Evolutionary conservation across 805 yeast genomes (phyloP), one percentile per base, ranked within the genome.

Genomic region (Hanseniaspora osmophila): DNA sequence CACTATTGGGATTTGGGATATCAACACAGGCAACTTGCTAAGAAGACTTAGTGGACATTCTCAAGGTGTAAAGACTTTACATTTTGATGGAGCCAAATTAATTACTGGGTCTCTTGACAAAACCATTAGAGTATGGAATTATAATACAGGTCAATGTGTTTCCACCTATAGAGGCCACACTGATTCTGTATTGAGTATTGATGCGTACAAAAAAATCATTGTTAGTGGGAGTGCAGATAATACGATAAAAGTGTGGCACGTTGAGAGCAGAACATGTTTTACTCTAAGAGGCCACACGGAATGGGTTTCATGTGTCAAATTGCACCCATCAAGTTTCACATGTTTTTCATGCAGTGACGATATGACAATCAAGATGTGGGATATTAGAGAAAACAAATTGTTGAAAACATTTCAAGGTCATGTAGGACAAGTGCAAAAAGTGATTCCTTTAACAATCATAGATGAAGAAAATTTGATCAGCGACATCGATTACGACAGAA

Each of bases 181-280:
- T 43, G 92, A 83, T 56, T 78, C 85, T 43, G 95, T 92, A 3
- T 69, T 83, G 38, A 76, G 84, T 51, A 86, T 92, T 44, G 96
- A 90, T 61, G 84, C 86, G 52, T 70, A 70, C 51, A 77, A 75
- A 51, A 85, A 84, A 55, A 70, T 85, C 30, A 87, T 92, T 56
- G 96, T 87, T 1, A 80, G 92, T 10, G 98, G 97, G 0, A 80
- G 94, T 33, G 95, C 95, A 0, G 98, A 92, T 64, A 74, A 76
- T 50, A 86, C 95, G 0, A 82, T 92, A 45, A 86, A 87, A 61
- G 88, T 92, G 12, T 92, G 98, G 98, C 94, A 92, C 60, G 95
- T 92, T 41, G 95, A 84, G 59, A 77, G 87, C 6, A 72, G 95
- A 64, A 84, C 94, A 0, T 92, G 96, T 58, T 85, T 82, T 62